Evolutionary conservation across 768 basidiomycete genomes (phyloP), one percentile per base, ranked within the genome.

Genomic region (Mrakia gelida): DNA sequence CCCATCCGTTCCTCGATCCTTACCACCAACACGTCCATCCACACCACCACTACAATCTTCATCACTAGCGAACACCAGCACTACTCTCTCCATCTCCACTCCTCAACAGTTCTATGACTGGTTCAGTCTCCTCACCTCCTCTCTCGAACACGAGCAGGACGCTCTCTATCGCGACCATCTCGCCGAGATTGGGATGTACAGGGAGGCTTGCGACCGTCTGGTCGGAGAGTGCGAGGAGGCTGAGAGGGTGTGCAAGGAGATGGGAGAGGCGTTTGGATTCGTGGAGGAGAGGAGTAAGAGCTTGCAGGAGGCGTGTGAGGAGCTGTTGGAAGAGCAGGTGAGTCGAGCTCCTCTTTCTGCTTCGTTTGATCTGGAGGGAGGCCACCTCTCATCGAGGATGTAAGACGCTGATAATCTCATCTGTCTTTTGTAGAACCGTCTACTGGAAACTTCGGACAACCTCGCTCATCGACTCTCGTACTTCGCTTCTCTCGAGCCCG

Each of bases 91-190:
- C 7, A 90, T 98, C 56, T 89, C 91, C 80, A 96, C 94, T 0
- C 91, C 95, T 0, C 94, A 98, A 81, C 94, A 98, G 81, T 96
- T 99, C 85, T 94, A 95, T 83, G 96, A 98, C 85, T 97, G 95
- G 91, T 96, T 95, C 84, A 88, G 93, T 5, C 87, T 92, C 59
- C 90, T 99, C 74, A 95, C 97, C 80, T 88, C 92, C 23, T 92
- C 92, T 3, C 93, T 97, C 54, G 92, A 94, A 11, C 94, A 94
- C 81, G 92, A 92, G 78, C 96, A 98, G 82, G 96, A 98, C 82
- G 90, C 93, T 8, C 91, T 95, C 82, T 98, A 97, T 83, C 88
- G 93, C 34, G 90, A 90, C 0, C 92, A 98, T 84, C 88, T 95
- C 28, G 89, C 89, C 16, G 89, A 89, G 79, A 89, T 98, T 21